Percentiles rank a stretch among this genome's conserved stretches.
Evolutionary conservation across 768 basidiomycete species (phyloP).

Genomic region (Daedaleopsis sinensis): DNA sequence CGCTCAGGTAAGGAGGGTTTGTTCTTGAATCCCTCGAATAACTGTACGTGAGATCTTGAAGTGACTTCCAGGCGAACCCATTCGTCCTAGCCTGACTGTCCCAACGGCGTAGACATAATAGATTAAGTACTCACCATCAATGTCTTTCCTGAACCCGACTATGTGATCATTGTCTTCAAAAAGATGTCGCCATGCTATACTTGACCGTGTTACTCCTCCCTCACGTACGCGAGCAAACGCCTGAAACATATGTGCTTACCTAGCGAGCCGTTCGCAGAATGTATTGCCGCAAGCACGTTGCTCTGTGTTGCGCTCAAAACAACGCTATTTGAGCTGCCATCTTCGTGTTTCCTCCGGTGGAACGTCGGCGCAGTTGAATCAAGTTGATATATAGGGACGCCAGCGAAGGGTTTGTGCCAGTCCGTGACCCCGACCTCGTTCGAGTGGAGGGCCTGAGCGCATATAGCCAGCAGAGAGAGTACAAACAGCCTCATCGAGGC

Average conservation of each 20-base stretch:
- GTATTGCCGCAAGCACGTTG: constrained; percentile 79
- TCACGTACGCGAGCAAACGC: not conserved
- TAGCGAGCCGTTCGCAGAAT: constrained; percentile 67
- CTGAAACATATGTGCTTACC: constrained; percentile 47
- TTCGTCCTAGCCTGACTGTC: no score
- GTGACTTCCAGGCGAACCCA: no score
- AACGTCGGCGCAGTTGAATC: constrained; percentile 61
- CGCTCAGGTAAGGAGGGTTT: no score
- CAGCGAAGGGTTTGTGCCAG: constrained; percentile 83
- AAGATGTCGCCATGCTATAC: constrained; percentile 78
- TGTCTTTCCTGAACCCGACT: constrained; percentile 59
- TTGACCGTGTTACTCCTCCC: constrained; percentile 9
- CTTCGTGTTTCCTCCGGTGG: constrained; percentile 38
- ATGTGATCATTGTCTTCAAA: constrained; percentile 74
- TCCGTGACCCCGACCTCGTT: constrained; percentile 82
- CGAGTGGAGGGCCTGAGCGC: constrained; percentile 45
- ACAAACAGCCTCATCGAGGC: constrained; percentile 21
- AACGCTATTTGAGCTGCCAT: constrained; percentile 43
- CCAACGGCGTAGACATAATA: no score
- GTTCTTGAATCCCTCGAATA: no score
- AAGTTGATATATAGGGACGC: constrained; percentile 63
- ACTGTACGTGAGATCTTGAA: no score
- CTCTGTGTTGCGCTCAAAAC: constrained; percentile 67
- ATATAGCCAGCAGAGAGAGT: constrained; percentile 5
- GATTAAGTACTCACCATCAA: constrained; percentile 50